phyloP scores from a whole-genome alignment of 1,284 basidiomycete species.

The Pterulicium gracile region DNA sequence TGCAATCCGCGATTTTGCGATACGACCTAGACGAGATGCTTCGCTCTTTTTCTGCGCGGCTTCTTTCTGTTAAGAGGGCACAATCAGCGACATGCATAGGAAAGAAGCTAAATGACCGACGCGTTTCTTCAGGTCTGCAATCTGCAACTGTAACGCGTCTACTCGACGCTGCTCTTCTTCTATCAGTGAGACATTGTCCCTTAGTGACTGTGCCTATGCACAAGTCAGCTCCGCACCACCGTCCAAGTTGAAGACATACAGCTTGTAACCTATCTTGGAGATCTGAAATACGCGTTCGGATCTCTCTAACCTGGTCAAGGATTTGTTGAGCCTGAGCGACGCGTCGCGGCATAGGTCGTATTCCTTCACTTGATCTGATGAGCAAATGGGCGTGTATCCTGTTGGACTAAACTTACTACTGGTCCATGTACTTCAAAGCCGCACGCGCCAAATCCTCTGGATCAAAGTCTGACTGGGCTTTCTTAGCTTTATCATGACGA shows the following conservation, averaged over 20 bases:
- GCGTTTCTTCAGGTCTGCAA: neutral
- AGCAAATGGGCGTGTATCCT: neutral
- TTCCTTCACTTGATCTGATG: neutral
- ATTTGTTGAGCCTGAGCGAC: neutral
- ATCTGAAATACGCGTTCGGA: neutral
- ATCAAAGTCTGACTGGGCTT: neutral
- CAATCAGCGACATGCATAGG: neutral
- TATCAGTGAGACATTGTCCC: neutral
- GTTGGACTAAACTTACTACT: neutral
- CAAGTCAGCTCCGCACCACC: neutral
- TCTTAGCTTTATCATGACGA: neutral
- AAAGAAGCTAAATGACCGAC: neutral
- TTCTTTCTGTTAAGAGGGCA: neutral
- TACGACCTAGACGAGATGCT: neutral
- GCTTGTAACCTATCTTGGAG: neutral
- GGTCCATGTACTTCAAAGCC: neutral
- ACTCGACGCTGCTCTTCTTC: neutral
- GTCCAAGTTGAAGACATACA: too few relatives aligned
- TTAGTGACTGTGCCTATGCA: neutral
- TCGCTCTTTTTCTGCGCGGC: neutral
- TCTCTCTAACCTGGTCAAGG: neutral
- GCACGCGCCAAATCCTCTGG: neutral
- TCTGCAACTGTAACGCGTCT: neutral
- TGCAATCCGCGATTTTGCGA: neutral
- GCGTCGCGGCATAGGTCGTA: neutral